Evolutionary conservation across 2,329 filamentous ascomycete genomes (phyloP).

Genomic region (Rutstroemia sp.): DNA sequence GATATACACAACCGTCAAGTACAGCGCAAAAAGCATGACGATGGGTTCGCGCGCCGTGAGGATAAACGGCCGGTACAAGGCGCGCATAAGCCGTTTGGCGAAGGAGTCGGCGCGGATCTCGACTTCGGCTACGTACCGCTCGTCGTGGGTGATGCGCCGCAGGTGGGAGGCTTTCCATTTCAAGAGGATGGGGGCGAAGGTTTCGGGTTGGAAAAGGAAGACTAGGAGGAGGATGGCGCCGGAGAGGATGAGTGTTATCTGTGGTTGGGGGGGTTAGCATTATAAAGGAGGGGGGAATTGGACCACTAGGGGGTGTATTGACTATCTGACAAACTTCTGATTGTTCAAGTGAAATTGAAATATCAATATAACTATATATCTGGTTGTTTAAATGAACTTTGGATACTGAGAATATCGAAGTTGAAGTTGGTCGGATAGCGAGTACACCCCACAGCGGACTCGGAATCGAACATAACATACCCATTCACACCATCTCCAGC

Average conservation of each 20-base stretch:
- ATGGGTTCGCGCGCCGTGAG: constrained; percentile 61
- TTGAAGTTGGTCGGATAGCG: too few species aligned
- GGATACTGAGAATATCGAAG: too few species aligned
- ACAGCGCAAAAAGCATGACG: constrained; percentile 58
- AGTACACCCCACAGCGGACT: too few species aligned
- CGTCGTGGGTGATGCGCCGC: constrained; percentile 34
- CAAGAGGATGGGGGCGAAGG: constrained; percentile 50
- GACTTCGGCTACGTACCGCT: constrained; percentile 18
- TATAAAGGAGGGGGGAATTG: too few species aligned
- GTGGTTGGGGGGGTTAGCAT: too few species aligned
- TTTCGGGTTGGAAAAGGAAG: constrained; percentile 47
- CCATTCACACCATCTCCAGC: constrained; percentile 64
- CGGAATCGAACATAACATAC: constrained; percentile 44
- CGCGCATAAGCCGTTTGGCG: constrained; percentile 52
- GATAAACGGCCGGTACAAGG: constrained; percentile 32
- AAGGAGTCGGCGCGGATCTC: constrained; percentile 38
- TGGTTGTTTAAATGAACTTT: too few species aligned
- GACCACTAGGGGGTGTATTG: too few species aligned
- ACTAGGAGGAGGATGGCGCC: constrained; percentile 51
- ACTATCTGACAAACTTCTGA: too few species aligned
- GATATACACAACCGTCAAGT: constrained; percentile 69
- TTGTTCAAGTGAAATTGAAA: too few species aligned
- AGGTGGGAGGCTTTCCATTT: constrained; percentile 44
- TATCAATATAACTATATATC: too few species aligned
- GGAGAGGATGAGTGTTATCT: constrained; percentile 42